phyloP scores from a whole-genome alignment of 306 rosid species.

The Senna tora region DNA sequence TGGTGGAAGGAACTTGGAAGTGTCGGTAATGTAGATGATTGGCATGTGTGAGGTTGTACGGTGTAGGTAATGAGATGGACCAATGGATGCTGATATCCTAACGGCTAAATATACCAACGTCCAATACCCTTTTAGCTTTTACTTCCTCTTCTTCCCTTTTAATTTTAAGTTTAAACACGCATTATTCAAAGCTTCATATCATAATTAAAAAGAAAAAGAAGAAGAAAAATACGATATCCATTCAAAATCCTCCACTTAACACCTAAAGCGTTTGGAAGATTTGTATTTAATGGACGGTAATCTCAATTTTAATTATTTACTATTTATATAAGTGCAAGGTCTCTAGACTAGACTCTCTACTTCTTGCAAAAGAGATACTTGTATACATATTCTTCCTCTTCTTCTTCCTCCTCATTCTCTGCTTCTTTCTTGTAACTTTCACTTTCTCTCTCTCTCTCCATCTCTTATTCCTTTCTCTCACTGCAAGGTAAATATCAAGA shows the following conservation, averaged over 20 bases:
- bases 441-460: slow-evolving; percentile 21
- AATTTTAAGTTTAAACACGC: background rate
- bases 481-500: no score
- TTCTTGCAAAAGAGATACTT: slow-evolving; percentile 21
- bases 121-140: slow-evolving; percentile 26
- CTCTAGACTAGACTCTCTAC: background rate
- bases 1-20: slow-evolving; percentile 20
- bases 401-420: slow-evolving; percentile 11
- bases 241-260: slow-evolving; percentile 18
- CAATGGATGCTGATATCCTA: slow-evolving; percentile 55
- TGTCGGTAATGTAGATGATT: slow-evolving; percentile 54
- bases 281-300: slow-evolving; percentile 17
- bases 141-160: background rate
- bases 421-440: background rate
- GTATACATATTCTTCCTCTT: slow-evolving; percentile 63
- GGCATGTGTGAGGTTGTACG: slow-evolving; percentile 45
- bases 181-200: background rate
- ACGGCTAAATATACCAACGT: slow-evolving; percentile 41
- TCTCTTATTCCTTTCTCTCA: slow-evolving; percentile 28
- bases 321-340: slow-evolving; percentile 22
- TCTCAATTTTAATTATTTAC: slow-evolving; percentile 19
- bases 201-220: background rate
- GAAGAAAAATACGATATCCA: slow-evolving; percentile 20
- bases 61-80: slow-evolving; percentile 44
- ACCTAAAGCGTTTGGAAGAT: background rate